Evolutionary conservation across 495 filamentous ascomycete species (phyloP).

Genomic region (Staphylotrichum longicolle): DNA sequence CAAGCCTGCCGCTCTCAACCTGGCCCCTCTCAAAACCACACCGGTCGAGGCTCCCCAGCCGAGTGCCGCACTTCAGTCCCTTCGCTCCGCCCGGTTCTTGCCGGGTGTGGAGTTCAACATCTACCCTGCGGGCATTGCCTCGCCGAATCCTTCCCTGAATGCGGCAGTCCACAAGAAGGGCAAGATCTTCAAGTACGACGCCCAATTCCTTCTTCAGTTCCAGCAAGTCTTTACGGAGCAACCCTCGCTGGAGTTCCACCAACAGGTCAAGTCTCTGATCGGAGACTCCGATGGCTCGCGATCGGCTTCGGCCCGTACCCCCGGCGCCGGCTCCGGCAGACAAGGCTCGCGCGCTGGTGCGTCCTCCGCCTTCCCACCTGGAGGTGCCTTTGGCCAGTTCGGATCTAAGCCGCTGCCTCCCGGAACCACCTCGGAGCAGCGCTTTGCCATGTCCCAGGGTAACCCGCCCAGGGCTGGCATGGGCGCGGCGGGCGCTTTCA

Average conservation of each 20-base stretch:
- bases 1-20: conserved; percentile 79
- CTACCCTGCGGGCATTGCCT: conserved; percentile 78
- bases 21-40: conserved; percentile 70
- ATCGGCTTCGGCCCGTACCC: conserved; percentile 69
- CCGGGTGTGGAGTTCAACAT: conserved; percentile 55
- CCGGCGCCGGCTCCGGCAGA: conserved; percentile 50
- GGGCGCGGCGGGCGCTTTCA: conserved; percentile 59
- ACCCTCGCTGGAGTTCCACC: conserved; percentile 85
- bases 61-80: conserved; percentile 84
- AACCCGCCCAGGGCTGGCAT: conserved; percentile 44
- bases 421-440: conserved; percentile 65
- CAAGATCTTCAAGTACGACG: conserved; percentile 89
- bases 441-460: conserved; percentile 52
- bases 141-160: conserved; percentile 90
- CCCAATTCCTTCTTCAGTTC: conserved; percentile 96
- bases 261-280: conserved; percentile 81
- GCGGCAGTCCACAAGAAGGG: conserved; percentile 65
- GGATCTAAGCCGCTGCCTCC: conserved; percentile 59
- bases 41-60: conserved; percentile 84
- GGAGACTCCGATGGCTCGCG: conserved; percentile 66
- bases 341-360: conserved; percentile 46
- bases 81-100: conserved; percentile 84
- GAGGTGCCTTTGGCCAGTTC: conserved; percentile 70
- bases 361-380: conserved; percentile 40
- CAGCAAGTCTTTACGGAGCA: conserved; percentile 92